Evolutionary conservation across 1,284 basidiomycete species (phyloP).

Genomic region (Coriolopsis trogii): DNA sequence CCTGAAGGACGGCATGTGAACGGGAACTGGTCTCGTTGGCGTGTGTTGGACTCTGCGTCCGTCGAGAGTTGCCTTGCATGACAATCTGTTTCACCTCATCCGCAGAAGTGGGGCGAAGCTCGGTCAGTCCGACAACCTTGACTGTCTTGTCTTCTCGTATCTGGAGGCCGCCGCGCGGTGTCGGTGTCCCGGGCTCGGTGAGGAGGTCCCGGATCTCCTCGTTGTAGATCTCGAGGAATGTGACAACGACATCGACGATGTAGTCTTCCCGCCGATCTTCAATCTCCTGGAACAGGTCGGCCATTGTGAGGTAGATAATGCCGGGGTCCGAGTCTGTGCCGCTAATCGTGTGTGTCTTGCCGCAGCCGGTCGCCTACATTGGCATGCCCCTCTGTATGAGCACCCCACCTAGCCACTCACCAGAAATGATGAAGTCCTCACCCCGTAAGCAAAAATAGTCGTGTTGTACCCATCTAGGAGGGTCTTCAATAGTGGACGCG

Average conservation of each 20-base stretch:
- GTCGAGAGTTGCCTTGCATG: conserved; percentile 80
- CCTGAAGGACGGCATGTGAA: conserved; percentile 94
- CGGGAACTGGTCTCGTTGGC: conserved; percentile 95
- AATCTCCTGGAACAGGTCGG: conserved; percentile 90
- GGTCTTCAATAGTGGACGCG: conserved; percentile 81
- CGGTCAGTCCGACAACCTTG: conserved; percentile 84
- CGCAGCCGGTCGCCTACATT: conserved; percentile 94
- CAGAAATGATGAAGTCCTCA: conserved; percentile 47
- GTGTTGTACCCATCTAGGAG: conserved; percentile 95
- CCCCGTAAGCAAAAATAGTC: conserved; percentile 96
- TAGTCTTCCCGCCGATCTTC: conserved; percentile 82
- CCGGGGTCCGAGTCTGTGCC: conserved; percentile 87
- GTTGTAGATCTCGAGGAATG: conserved; percentile 97
- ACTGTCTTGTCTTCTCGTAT: conserved; percentile 93
- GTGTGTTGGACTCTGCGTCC: conserved; percentile 91
- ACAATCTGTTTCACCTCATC: conserved; percentile 95
- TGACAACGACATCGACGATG: conserved; percentile 85
- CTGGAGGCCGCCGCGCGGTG: conserved; percentile 81
- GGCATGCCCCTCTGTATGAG: conserved; percentile 7
- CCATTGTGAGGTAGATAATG: conserved; percentile 96
- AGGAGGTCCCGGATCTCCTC: conserved; percentile 97
- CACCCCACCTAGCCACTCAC: conserved; percentile 14
- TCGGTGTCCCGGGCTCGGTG: conserved; percentile 65
- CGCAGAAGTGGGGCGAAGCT: conserved; percentile 77
- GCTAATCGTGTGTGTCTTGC: conserved; percentile 97